phyloP scores from a whole-genome alignment of 768 basidiomycete genomes.

The Boletus insuetus region DNA sequence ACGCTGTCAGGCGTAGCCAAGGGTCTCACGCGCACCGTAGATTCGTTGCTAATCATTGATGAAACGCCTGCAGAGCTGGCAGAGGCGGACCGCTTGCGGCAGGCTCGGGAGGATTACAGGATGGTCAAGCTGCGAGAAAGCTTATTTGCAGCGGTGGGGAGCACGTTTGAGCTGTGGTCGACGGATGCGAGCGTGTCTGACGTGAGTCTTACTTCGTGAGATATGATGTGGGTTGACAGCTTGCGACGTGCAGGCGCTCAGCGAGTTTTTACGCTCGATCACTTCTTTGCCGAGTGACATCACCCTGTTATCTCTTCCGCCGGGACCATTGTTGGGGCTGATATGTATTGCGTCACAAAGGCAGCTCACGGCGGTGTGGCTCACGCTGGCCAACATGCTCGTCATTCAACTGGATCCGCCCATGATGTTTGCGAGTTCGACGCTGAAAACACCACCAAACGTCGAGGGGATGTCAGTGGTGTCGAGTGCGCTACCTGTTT shows the following conservation, averaged over 20 bases:
- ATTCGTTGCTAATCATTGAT: slow-evolving; percentile 61
- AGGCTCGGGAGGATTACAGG: slow-evolving; percentile 61
- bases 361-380: slow-evolving; percentile 79
- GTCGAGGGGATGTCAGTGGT: slow-evolving; percentile 58
- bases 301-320: slow-evolving; percentile 77
- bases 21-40: slow-evolving; percentile 77
- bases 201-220: slow-evolving; percentile 46
- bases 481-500: slow-evolving; percentile 48
- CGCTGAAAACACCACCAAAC: slow-evolving; percentile 51
- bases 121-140: slow-evolving; percentile 63
- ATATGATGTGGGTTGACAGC: neutral
- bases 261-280: slow-evolving; percentile 82
- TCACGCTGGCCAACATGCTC: slow-evolving; percentile 77
- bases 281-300: slow-evolving; percentile 75
- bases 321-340: slow-evolving; percentile 77
- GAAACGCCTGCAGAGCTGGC: slow-evolving; percentile 50
- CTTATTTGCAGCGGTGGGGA: slow-evolving; percentile 58
- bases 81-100: slow-evolving; percentile 54
- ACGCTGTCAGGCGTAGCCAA: slow-evolving; percentile 83
- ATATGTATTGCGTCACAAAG: slow-evolving; percentile 71
- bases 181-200: slow-evolving; percentile 73
- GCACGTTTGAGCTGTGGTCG: slow-evolving; percentile 72
- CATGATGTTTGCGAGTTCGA: slow-evolving; percentile 32
- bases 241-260: slow-evolving; percentile 53
- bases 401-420: slow-evolving; percentile 83